These are phyloP conservation scores for Zygoascus bituminiphila DNA, from an alignment of 805 yeast species.

Conservation along the genomic window DNA sequence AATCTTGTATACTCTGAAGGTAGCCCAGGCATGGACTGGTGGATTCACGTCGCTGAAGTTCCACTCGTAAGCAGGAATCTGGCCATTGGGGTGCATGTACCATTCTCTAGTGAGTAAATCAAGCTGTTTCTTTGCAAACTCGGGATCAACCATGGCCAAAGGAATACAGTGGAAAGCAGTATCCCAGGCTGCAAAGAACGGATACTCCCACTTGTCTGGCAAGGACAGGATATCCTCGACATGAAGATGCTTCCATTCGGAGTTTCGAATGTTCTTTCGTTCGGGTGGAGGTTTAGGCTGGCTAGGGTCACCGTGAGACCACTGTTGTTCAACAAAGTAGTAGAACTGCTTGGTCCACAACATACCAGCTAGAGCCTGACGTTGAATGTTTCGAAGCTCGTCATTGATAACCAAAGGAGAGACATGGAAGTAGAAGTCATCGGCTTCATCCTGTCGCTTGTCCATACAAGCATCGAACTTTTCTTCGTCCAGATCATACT, in stretches of 20 bases:
- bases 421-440: constrained; percentile 83
- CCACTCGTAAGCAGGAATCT: constrained; percentile 95
- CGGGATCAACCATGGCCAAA: constrained; percentile 87
- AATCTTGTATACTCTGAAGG: constrained; percentile 76
- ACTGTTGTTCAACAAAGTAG: constrained; percentile 73
- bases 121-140: constrained; percentile 80
- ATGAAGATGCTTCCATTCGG: constrained; percentile 82
- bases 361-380: constrained; percentile 92
- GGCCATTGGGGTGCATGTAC: constrained; percentile 99
- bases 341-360: constrained; percentile 92
- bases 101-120: constrained; percentile 84
- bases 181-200: constrained; percentile 96
- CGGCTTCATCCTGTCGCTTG: constrained; percentile 78
- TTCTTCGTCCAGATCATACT: constrained; percentile 51
- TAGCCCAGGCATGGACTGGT: constrained; percentile 96
- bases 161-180: constrained; percentile 93
- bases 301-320: constrained; percentile 80
- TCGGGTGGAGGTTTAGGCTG: constrained; percentile 61
- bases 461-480: constrained; percentile 62
- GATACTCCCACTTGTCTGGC: constrained; percentile 96
- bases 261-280: constrained; percentile 79
- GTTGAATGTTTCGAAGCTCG: constrained; percentile 70
- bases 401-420: constrained; percentile 79
- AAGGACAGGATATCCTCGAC: constrained; percentile 79
- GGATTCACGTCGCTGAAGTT: constrained; percentile 93